Base-by-base conservation (phyloP, 1,284 basidiomycete species). In the Sporisorium sorghi region DNA sequence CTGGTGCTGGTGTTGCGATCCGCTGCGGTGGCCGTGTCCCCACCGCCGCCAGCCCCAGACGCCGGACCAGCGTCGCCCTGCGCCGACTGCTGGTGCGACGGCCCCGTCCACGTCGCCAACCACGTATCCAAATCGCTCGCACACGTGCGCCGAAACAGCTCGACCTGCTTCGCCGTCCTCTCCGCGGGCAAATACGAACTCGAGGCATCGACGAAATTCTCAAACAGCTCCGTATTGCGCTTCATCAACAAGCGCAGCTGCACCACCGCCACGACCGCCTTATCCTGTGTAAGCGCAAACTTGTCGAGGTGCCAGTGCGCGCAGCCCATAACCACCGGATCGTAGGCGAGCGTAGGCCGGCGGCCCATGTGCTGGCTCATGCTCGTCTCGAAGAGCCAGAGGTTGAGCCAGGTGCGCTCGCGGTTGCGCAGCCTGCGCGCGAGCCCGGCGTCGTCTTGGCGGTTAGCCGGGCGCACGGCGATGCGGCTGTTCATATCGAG, bases 361-460 rank as follows among this genome's bases (percentile, higher is more conserved):
- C 77, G 35, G 0, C 77, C 77, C 73, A 76, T 79, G 21, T 79
- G 77, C 47, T 74, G 72, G 42, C 73, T 64, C 57, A 79, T 66
- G 30, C 72, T 72, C 14, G 60, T 62, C 28, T 78, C 77, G 42
- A 64, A 78, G 6, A 78, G 57, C 73, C 73, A 78, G 14, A 79
- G 43, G 39, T 79, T 79, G 24, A 77, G 44, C 76, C 76, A 78
- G 0, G 75, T 77, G 15, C 77, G 32, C 46, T 77, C 75, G 4
- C 66, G 35, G 28, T 77, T 77, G 17, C 75, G 33, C 46, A 76
- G 40, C 14, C 70, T 21, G 0, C 74, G 46, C 3, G 60, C 67
- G 0, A 76, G 43, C 4, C 55, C 53, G 2, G 55, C 66, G 23
- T 70, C 71, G 17, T 73, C 58, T 44, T 59, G 61, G 2, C 65